These are phyloP conservation scores for Leptographium procerum DNA, from an alignment of 2,329 filamentous ascomycete genomes.

Conservation along the genomic window DNA sequence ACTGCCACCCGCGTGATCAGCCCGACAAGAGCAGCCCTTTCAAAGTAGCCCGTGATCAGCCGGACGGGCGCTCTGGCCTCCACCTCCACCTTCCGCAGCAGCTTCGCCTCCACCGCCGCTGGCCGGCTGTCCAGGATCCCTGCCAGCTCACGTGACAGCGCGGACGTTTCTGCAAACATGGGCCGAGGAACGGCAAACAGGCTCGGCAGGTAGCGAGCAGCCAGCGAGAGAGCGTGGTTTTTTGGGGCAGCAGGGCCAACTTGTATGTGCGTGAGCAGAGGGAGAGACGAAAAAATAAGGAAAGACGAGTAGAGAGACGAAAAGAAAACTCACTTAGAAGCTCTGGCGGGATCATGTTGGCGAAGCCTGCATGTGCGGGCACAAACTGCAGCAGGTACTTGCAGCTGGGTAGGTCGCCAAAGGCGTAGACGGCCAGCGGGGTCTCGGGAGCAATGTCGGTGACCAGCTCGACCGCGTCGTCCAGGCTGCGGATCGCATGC, in stretches of 20 bases:
- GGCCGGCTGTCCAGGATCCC: not conserved
- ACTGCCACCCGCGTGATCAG: not conserved
- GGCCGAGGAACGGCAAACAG: not conserved
- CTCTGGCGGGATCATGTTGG: constrained; percentile 46
- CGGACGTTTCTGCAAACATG: not conserved
- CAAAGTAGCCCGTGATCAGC: constrained; percentile 4
- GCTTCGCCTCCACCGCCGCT: not conserved
- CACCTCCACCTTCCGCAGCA: not conserved
- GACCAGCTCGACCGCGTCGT: constrained; percentile 5
- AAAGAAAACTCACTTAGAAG: constrained; percentile 27
- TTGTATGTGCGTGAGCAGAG: not conserved
- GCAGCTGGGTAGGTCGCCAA: constrained; percentile 20
- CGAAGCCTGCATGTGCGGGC: constrained; percentile 33
- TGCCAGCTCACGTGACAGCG: not conserved
- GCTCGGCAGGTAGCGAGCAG: not conserved
- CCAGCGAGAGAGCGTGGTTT: not conserved
- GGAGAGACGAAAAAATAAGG: not conserved
- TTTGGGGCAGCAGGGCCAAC: constrained; percentile 26
- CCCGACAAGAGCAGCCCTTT: constrained; percentile 3
- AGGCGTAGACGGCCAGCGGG: constrained; percentile 15
- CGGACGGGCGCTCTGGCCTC: not conserved
- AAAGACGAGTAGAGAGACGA: no score
- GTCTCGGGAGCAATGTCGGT: not conserved
- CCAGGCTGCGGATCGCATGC: constrained; percentile 3
- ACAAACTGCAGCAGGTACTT: constrained; percentile 52